phyloP scores from a whole-genome alignment of 768 basidiomycete species.

The Tulasnella sp. region DNA sequence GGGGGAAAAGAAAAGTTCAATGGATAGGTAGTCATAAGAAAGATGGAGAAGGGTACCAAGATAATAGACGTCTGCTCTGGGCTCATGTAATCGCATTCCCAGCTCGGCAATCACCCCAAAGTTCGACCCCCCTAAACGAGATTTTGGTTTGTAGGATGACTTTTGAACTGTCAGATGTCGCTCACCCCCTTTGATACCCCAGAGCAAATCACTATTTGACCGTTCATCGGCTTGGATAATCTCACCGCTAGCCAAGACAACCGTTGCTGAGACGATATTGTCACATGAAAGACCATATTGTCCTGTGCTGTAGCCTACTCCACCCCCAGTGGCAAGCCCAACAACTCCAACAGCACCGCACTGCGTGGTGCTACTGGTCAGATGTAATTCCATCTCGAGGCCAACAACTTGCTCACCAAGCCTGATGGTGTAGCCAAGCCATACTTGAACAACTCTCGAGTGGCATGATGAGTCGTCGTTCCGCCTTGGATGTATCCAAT shows the following conservation, averaged over 20 bases:
- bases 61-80: slow-evolving; percentile 4
- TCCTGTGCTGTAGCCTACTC: neutral
- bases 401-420: too few species aligned
- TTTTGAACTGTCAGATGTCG: neutral
- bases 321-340: neutral
- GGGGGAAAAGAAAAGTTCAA: neutral
- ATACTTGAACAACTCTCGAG: slow-evolving; percentile 12
- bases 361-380: neutral
- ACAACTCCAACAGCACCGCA: neutral
- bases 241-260: slow-evolving; percentile 11
- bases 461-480: neutral
- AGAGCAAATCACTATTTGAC: slow-evolving; percentile 9
- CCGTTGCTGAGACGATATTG: slow-evolving; percentile 12
- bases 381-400: too few species aligned
- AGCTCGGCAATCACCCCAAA: slow-evolving; percentile 11
- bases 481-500: slow-evolving; percentile 16
- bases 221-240: neutral
- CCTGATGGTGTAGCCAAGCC: neutral
- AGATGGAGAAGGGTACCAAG: neutral
- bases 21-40: neutral
- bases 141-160: neutral
- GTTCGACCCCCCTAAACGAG: slow-evolving; percentile 9
- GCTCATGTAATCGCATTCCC: neutral
- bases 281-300: slow-evolving; percentile 5
- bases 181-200: slow-evolving; percentile 12